Evolutionary conservation across 371 early-diverging fungal genomes (phyloP), one percentile per base, ranked within the genome.

Genomic region (Gilbertella persicaria): DNA sequence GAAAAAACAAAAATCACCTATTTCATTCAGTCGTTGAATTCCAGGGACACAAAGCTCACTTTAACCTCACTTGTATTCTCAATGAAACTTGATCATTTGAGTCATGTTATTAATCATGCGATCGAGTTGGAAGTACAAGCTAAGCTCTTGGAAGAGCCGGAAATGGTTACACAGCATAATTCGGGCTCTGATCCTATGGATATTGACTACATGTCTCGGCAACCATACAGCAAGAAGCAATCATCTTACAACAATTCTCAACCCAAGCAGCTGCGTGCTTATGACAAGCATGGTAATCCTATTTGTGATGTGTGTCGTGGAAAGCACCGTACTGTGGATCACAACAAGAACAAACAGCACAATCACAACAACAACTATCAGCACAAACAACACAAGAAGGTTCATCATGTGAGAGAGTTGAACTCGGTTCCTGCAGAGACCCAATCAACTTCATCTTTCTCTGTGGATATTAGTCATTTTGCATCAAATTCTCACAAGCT

Each of bases 401-500:
- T 37, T 13, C 10, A 37, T 14, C 10, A 37, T 37, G n/a, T 37
- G 5, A 16, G 16, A 37, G 37, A n/a, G 4, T 4, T n/a, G 5
- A n/a, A 10, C 4, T n/a, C n/a, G n/a, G n/a, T n/a, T n/a, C 9
- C 42, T 24, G 7, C 4, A 24, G 3, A 23, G 9, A 43, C 12
- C 2, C 3, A 13, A 23, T 24, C 17, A 8, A 8, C 25, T 24
- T 24, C 24, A 23, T 25, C 37, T 37, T n/a, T 37, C 16, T 43
- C 43, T 24, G 44, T 44, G 8, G 26, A 44, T 26, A 46, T 46
- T 33, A 14, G 12, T 46, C 47, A 46, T 46, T 46, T 46, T 2
- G 20, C 30, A 5, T 33, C 12, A 10, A n/a, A 4, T 2, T 30
- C 17, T 9, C 26, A 14, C 19, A n/a, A n/a, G n/a, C n/a, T n/a